Base-by-base conservation (phyloP, 176 grass and related monocot genomes). In the Aegilops tauschii region DNA sequence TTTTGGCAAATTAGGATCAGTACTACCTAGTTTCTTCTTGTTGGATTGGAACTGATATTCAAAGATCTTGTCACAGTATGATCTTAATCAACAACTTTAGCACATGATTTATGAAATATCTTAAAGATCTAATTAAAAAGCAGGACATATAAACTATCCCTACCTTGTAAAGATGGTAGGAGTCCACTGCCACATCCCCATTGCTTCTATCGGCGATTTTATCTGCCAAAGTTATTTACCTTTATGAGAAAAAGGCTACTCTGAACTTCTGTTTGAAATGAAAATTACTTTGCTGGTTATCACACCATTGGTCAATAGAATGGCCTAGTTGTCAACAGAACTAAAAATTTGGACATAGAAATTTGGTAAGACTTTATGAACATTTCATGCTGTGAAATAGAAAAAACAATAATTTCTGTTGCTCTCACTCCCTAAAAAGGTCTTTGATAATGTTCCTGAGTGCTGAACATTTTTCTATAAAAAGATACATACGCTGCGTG, bases 151-250 rank as follows among this genome's bases (percentile, higher is more conserved):
- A 42, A 21, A 8, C 0, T 80, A 71, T 63, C 36, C 11, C 12
- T 68, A 91, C 93, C 87, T 92, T 92, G 45, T 95, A 90, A 13
- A 61, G 84, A 85, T 92, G 90, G 65, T 90, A 95, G n/a, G 82
- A 92, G 62, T 92, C 82, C 9, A 58, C 87, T 12, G 93, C 93
- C 39, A 95, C 82, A 39, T 95, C 87, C 6, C 87, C 93, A 2
- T 92, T 95, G 82, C 93, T 90, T 71, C 49, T 56, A 47, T 95
- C 82, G 1, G 69, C 34, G 8, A 88, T 86, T 70, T 92, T 92
- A 9, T 86, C 90, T 92, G 86, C 64, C 69, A 54, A 50, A 62
- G 56, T 23, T 7, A 17, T 28, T 74, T 47, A 47, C 12, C 61
- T 63, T 16, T 16, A 42, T 74, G 6, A 18, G 10, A 25, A 23